Percentiles rank a stretch among this genome's conserved stretches.
phyloP scores from a whole-genome alignment of 2,329 filamentous ascomycete species.

The Myriosclerotinia duriaeana region DNA sequence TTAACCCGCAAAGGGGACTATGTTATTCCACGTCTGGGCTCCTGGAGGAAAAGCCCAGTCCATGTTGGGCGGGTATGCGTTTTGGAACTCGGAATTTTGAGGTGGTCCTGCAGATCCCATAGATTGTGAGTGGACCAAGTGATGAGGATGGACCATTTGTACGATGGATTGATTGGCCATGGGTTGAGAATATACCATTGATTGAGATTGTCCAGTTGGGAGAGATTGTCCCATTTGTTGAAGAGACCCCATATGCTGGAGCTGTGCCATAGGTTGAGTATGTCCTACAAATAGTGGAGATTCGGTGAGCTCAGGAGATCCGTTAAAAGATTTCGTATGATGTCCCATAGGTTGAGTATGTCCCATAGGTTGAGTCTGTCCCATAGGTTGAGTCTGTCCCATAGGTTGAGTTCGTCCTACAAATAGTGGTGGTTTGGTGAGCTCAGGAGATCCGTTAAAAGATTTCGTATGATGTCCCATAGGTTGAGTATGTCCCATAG shows the following conservation, averaged over 20 bases:
- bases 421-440: not conserved
- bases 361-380: not conserved
- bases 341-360: not conserved
- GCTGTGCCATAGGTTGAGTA: not conserved
- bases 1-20: not conserved
- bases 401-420: not conserved
- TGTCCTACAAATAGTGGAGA: not conserved
- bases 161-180: not conserved
- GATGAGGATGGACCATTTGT: not conserved
- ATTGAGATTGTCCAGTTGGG: not conserved
- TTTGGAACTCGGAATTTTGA: not conserved
- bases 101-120: not conserved
- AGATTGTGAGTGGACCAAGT: not conserved
- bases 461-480: not conserved
- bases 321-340: too few species aligned
- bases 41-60: not conserved
- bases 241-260: not conserved
- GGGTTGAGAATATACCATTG: not conserved
- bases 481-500: too few species aligned
- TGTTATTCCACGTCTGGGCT: not conserved
- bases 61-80: not conserved
- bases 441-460: not conserved
- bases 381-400: not conserved
- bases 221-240: not conserved
- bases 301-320: not conserved